phyloP scores from a whole-genome alignment of 306 rosid species.

The Lathyrus oleraceus region DNA sequence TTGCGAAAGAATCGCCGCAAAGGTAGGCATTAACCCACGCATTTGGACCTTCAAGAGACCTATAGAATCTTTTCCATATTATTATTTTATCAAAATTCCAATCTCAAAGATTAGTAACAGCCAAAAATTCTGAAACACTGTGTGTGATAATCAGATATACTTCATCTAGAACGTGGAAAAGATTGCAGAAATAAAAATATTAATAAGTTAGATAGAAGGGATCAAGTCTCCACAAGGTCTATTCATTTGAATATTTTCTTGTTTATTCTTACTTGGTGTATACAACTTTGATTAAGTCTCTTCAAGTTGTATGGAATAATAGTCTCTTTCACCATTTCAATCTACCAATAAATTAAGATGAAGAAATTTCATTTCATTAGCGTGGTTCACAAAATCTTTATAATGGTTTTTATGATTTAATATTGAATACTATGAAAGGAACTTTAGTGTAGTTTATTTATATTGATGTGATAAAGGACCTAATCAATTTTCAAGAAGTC shows the following conservation, averaged over 20 bases:
- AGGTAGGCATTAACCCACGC: constrained; percentile 47
- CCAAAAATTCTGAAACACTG: constrained; percentile 37
- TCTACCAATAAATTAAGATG: background rate
- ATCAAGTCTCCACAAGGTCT: constrained; percentile 6
- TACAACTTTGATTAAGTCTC: constrained; percentile 25
- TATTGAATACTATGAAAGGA: constrained; percentile 16
- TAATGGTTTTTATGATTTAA: constrained; percentile 10
- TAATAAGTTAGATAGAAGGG: background rate
- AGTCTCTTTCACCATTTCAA: background rate
- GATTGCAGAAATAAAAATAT: background rate
- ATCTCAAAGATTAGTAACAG: constrained; percentile 42
- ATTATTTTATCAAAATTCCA: constrained; percentile 27
- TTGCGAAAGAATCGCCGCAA: constrained; percentile 59
- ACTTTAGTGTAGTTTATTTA: constrained; percentile 10
- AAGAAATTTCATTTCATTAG: constrained; percentile 21
- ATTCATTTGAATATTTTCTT: constrained; percentile 12
- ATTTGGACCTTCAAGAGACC: constrained; percentile 38
- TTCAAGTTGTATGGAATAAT: background rate
- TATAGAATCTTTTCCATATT: constrained; percentile 37
- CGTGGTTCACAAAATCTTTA: constrained; percentile 6
- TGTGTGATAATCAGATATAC: background rate
- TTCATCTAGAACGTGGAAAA: constrained; percentile 32
- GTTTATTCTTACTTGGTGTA: background rate
- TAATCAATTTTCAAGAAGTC: background rate
- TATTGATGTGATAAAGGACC: background rate